Base-by-base conservation (phyloP, 2,329 filamentous ascomycete species). In the Neonectria magnoliae region DNA sequence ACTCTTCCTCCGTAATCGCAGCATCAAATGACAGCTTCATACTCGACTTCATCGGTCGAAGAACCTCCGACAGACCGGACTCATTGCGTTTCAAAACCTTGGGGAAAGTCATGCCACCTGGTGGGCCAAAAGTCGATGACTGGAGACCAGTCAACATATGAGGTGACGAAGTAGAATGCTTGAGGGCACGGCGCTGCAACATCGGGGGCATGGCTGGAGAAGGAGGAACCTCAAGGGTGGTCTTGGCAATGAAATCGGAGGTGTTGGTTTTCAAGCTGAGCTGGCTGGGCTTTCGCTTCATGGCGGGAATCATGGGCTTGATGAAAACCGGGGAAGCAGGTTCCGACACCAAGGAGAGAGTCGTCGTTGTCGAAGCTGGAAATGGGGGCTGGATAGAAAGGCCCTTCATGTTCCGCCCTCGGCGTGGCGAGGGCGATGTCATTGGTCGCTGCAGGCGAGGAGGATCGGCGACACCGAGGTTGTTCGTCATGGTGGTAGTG, bases 331-430 rank as follows among this genome's bases (percentile, higher is more conserved):
- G 91, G 2, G 91, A 93, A 2, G 88, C 84, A 7, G 92, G 91
- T 44, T 92, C 91, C 0, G 90, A 88, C 11, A 85, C 81, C 58
- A 87, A 79, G 1, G 83, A 80, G 10, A 83, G 79, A 70, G 85
- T 76, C 73, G 85, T 76, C 73, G 84, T 80, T 9, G 83, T 80
- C 52, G 79, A 70, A 54, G 38, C 75, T 11, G 79, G 79, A 52
- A 85, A 82, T 0, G 83, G 90, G 57, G 85, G 89, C 73, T 94
- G 92, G 50, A 96, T 92, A 2, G 91, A 94, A 5, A 96, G 84
- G 42, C 92, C 92, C 80, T 96, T 96, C 80, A 94, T 90, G 75
- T 96, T 96, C 62, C 92, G 90, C n/a, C 87, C 85, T 73, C 91
- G 90, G 72, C 91, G 86, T 1, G 90, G 90, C 4, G 88, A 89